Percentiles rank a stretch among this genome's conserved stretches.
Evolutionary conservation across 1,139 yeast genomes (phyloP).

Genomic region (Candida sanyaensis): DNA sequence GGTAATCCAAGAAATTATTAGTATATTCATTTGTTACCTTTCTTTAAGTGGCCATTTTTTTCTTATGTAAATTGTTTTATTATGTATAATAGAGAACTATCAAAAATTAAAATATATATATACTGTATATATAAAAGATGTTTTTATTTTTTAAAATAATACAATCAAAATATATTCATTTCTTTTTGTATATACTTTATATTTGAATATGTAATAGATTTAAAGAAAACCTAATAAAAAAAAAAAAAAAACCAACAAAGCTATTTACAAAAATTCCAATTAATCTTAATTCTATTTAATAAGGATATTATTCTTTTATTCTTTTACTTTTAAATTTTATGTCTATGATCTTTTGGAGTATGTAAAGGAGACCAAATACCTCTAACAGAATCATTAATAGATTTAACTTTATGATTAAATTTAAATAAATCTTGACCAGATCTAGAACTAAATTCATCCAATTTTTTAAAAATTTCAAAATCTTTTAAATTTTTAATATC

Average conservation of each 20-base stretch:
- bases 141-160: too few relatives aligned
- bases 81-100: background rate
- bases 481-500: slow-evolving; percentile 56
- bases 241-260: background rate
- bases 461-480: slow-evolving; percentile 60
- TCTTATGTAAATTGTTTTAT: background rate
- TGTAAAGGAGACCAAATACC: slow-evolving; percentile 99
- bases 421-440: slow-evolving; percentile 45
- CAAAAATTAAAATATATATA: background rate
- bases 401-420: slow-evolving; percentile 68
- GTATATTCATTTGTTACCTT: background rate
- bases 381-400: slow-evolving; percentile 82
- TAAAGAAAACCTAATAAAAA: background rate
- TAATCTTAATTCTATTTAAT: background rate
- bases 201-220: too few relatives aligned
- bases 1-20: slow-evolving; percentile 12
- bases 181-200: too few relatives aligned
- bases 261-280: background rate
- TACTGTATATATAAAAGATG: too few relatives aligned
- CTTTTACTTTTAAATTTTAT: slow-evolving; percentile 63
- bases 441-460: slow-evolving; percentile 51
- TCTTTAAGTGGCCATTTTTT: background rate
- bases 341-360: slow-evolving; percentile 65
- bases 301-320: too few relatives aligned
- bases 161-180: too few relatives aligned